Base-by-base conservation (phyloP, 2,329 filamentous ascomycete genomes). In the Penicillium paneum region DNA sequence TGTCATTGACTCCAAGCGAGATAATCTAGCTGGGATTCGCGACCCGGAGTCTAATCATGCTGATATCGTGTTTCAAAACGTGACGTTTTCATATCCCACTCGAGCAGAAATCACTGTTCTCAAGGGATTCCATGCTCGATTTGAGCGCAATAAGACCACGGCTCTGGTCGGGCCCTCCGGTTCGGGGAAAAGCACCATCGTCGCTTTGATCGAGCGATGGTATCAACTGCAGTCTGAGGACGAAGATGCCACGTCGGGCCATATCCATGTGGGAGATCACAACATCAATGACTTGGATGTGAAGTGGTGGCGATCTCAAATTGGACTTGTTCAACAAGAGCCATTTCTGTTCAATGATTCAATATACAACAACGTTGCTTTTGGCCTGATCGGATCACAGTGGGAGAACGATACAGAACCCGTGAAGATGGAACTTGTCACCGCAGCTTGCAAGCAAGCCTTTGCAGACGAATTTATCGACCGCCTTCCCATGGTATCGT, bases 401-500 rank as follows among this genome's bases (percentile, higher is more conserved):
- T 75, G 70, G 70, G 71, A 72, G 50, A 54, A 71, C 42, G 63
- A 67, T 38, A 56, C 65, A 3, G 69, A 68, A 2, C 61, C 41
- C 1, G 62, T 68, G 6, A 71, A 75, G 74, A 81, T 53, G 76
- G 81, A 49, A 76, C 79, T 43, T 64, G 78, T 89, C 3, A 78
- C 79, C 56, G 79, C 83, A 40, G 87, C 87, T 6, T 89, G 86
- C 58, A 76, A 78, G 40, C 84, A 89, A 65, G 82, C 86, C 0
- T 89, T 87, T 68, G 86, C 86, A 0, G 82, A 87, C 59, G 86
- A 88, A 55, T 89, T 87, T 62, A 85, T 90, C 52, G 78, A 82
- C 43, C 80, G 80, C 19, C 74, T 90, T 3, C 86, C 87, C 1
- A 32, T 60, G 55, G 61, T 65, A 57, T 48, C 35, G 8, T 28